A percentile compares a stretch with the other conserved stretches of the same genome.
Conservation (phyloP, 1,284 basidiomycete genomes). For the Termitomyces sp. region DNA sequence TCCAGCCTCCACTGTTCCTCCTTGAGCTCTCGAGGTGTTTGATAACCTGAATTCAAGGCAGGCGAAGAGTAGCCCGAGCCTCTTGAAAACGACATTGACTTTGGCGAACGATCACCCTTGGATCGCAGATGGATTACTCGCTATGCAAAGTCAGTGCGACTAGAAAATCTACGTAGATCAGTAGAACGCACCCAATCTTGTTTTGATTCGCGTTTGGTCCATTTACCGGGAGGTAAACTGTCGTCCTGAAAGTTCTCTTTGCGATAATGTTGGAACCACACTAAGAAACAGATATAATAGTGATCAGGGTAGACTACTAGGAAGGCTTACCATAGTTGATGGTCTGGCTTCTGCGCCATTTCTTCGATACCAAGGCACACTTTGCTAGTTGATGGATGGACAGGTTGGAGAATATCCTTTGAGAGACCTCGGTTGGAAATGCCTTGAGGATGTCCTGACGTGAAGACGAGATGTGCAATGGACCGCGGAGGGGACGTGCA, state of each 20-base stretch:
- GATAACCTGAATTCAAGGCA: conserved; percentile 54
- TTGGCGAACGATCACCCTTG: conserved; percentile 41
- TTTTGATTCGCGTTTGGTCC: conserved; percentile 82
- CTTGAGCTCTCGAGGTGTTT: conserved; percentile 71
- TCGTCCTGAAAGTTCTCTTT: conserved; percentile 78
- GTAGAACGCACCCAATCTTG: conserved; percentile 66
- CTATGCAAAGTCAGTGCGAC: conserved; percentile 29
- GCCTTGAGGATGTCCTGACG: conserved; percentile 59
- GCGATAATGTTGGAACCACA: conserved; percentile 86
- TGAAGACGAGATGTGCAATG: conserved; percentile 34
- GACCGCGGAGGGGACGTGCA: conserved; percentile 36
- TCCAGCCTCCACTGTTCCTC: conserved; percentile 71
- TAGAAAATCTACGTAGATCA: conserved; percentile 1
- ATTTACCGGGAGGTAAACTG: conserved; percentile 71
- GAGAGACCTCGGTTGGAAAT: conserved; percentile 76
- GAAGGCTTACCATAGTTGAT: conserved; percentile 71
- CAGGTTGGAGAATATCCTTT: conserved; percentile 68
- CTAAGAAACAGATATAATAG: conserved; percentile 34
- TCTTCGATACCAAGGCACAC: conserved; percentile 76
- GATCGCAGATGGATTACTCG: conserved; percentile 53
- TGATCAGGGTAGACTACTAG: background rate
- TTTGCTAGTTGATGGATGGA: conserved; percentile 65
- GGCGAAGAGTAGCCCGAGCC: conserved; percentile 47
- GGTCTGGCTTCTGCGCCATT: conserved; percentile 84
- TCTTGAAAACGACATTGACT: conserved; percentile 36